Conservation (phyloP, 805 yeast species). For the Wickerhamomyces hampshirensis region DNA sequence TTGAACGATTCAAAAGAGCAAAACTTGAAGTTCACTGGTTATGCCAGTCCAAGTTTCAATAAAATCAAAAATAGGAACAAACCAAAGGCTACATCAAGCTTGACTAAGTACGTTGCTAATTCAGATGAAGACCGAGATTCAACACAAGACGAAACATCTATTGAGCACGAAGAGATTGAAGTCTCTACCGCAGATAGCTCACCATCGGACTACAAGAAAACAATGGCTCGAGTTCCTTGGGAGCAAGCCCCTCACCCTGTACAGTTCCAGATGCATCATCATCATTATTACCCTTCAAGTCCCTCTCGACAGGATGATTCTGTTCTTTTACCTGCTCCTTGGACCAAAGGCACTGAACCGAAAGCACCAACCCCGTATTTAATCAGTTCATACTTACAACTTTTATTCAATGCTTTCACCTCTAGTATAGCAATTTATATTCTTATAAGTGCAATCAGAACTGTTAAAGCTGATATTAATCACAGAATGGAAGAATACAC, state of each 20-base stretch:
- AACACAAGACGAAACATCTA: background rate
- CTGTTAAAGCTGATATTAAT: slow-evolving; percentile 52
- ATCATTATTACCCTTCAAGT: slow-evolving; percentile 34
- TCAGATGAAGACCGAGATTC: slow-evolving; percentile 9
- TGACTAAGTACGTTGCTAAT: slow-evolving; percentile 9
- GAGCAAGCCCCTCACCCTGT: slow-evolving; percentile 17
- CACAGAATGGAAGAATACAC: slow-evolving; percentile 45
- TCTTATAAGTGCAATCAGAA: slow-evolving; percentile 36
- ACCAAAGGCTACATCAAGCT: slow-evolving; percentile 14
- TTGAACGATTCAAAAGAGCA: background rate
- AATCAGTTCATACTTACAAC: slow-evolving; percentile 57
- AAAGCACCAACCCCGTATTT: slow-evolving; percentile 50
- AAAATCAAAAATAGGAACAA: slow-evolving; percentile 6
- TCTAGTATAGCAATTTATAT: slow-evolving; percentile 41
- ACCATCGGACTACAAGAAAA: slow-evolving; percentile 9
- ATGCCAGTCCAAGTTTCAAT: slow-evolving; percentile 6
- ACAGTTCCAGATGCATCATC: slow-evolving; percentile 38
- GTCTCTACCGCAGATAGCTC: slow-evolving; percentile 5
- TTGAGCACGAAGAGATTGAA: background rate
- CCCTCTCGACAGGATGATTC: slow-evolving; percentile 6
- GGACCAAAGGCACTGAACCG: slow-evolving; percentile 50
- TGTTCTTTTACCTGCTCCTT: slow-evolving; percentile 49
- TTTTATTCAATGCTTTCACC: slow-evolving; percentile 44
- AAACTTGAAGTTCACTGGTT: slow-evolving; percentile 1
- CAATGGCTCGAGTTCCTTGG: slow-evolving; percentile 9